Conservation (phyloP, 2,329 filamentous ascomycete species). For the Penicillium fuscoglaucum region DNA sequence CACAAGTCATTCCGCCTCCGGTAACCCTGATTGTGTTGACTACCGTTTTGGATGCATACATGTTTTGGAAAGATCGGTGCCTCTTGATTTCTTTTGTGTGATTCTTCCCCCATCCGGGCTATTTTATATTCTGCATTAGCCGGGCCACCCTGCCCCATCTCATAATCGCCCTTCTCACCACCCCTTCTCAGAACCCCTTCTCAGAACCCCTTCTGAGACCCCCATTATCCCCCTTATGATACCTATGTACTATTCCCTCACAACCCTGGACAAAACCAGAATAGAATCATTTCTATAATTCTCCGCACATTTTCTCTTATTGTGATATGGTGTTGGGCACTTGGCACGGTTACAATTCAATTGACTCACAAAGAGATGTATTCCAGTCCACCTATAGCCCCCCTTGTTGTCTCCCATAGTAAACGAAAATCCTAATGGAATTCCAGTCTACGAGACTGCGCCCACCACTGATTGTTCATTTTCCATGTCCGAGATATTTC, state of each 20-base stretch:
- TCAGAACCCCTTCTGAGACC: background rate
- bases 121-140: slow-evolving; percentile 20
- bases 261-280: slow-evolving; percentile 8
- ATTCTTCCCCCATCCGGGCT: slow-evolving; percentile 8
- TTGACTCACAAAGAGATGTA: no score
- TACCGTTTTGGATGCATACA: slow-evolving; percentile 5
- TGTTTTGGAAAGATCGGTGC: slow-evolving; percentile 14
- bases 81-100: slow-evolving; percentile 19
- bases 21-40: slow-evolving; percentile 17
- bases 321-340: no score
- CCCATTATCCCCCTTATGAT: slow-evolving; percentile 10
- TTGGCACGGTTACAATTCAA: no score
- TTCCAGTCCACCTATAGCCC: no score
- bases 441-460: no score
- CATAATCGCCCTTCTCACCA: slow-evolving; percentile 8
- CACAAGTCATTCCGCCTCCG: slow-evolving; percentile 45
- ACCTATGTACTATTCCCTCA: slow-evolving; percentile 18
- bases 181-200: background rate
- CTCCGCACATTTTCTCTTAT: background rate
- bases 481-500: no score
- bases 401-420: no score
- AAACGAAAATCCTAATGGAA: no score
- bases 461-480: no score
- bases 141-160: slow-evolving; percentile 17
- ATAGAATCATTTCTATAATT: slow-evolving; percentile 14